Percentiles rank a stretch among this genome's conserved stretches.
These are phyloP conservation scores for Trichoderma virens DNA, from an alignment of 495 filamentous ascomycete genomes.

Conservation along the genomic window DNA sequence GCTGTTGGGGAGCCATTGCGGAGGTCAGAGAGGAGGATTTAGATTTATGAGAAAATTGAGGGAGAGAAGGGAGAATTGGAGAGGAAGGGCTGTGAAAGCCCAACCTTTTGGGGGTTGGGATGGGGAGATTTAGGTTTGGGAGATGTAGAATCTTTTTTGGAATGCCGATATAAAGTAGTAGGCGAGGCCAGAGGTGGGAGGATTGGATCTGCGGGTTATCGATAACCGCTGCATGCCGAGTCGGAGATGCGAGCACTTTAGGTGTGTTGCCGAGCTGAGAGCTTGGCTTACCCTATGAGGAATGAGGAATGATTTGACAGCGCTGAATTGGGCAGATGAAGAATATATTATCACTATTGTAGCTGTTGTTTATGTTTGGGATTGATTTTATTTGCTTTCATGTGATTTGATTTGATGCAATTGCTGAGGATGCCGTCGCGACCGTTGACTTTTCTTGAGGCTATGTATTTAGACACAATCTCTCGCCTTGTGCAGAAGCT, in stretches of 20 bases:
- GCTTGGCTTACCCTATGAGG: background rate
- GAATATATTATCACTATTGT: no score
- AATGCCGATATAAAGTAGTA: no score
- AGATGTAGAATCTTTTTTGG: no score
- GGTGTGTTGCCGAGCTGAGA: background rate
- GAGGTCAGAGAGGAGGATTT: background rate
- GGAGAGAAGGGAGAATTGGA: background rate
- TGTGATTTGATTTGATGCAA: no score
- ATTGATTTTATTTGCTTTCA: no score
- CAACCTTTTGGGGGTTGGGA: background rate
- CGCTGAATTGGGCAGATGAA: no score
- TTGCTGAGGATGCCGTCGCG: no score
- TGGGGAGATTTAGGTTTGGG: background rate
- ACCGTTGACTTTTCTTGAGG: no score
- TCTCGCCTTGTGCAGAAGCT: no score
- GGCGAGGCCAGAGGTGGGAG: background rate
- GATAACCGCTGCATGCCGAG: background rate
- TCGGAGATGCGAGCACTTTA: conserved; percentile 1
- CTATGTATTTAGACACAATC: no score
- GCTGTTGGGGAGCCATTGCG: conserved; percentile 15
- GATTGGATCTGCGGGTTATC: background rate
- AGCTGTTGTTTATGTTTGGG: no score
- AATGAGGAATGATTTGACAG: background rate
- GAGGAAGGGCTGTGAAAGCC: background rate
- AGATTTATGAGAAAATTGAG: background rate